Percentiles rank a stretch among this genome's conserved stretches.
phyloP scores from a whole-genome alignment of 495 filamentous ascomycete species.

The Aspergillus baeticus region DNA sequence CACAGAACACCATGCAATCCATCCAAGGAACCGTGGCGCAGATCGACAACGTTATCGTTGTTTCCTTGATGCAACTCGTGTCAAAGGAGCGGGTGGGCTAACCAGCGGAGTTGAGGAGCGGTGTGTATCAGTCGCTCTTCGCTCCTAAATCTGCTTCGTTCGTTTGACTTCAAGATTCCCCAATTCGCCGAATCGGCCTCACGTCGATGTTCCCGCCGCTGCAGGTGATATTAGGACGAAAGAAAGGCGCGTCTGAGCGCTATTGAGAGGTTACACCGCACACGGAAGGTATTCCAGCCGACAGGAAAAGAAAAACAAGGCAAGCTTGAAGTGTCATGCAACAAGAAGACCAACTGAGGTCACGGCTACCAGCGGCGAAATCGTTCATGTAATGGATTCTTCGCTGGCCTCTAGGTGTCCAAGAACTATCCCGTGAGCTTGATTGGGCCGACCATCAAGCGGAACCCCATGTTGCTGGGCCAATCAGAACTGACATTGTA shows the following conservation, averaged over 20 bases:
- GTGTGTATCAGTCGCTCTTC: constrained; percentile 12
- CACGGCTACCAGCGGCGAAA: constrained; percentile 13
- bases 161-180: constrained; percentile 1
- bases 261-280: neutral
- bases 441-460: neutral
- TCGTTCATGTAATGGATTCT: neutral
- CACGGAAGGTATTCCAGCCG: neutral
- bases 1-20: constrained; percentile 12
- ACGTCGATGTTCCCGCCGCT: neutral
- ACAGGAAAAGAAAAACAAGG: neutral
- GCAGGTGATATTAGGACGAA: neutral
- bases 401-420: constrained; percentile 3
- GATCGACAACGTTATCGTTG: constrained; percentile 6
- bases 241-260: neutral
- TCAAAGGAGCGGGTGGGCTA: constrained; percentile 14
- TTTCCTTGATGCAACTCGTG: constrained; percentile 8
- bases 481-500: neutral
- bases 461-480: neutral
- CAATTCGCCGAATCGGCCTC: neutral
- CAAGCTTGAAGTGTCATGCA: neutral
- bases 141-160: neutral
- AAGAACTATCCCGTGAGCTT: neutral
- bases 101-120: constrained; percentile 17
- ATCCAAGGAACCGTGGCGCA: constrained; percentile 11
- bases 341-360: constrained; percentile 1